Evolutionary conservation across 1,284 basidiomycete genomes (phyloP).

Genomic region (Cryptococcus maquisensis): DNA sequence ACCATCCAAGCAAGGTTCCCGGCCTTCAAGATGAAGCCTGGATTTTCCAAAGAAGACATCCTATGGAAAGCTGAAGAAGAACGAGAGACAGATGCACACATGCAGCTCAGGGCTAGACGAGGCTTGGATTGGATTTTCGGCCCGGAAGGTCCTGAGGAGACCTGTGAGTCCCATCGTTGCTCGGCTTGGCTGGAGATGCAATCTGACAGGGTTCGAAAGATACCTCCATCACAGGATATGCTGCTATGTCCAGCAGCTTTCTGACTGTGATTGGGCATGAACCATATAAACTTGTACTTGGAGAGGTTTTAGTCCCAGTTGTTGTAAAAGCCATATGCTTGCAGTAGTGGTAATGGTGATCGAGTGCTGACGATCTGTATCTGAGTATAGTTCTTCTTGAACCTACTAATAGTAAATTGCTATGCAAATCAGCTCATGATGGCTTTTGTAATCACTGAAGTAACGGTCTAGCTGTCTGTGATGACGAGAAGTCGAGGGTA

Average conservation of each 20-base stretch:
- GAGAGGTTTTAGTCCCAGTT: slow-evolving; percentile 49
- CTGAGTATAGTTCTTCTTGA: no score
- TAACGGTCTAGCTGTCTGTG: no score
- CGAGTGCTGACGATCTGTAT: no score
- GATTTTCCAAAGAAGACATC: slow-evolving; percentile 67
- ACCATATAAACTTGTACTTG: slow-evolving; percentile 42
- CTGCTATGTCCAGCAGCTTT: slow-evolving; percentile 47
- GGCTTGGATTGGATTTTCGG: slow-evolving; percentile 65
- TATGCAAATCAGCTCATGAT: no score
- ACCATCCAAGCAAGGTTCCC: slow-evolving; percentile 61
- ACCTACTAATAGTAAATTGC: no score
- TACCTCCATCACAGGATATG: slow-evolving; percentile 51
- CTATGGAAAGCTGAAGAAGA: slow-evolving; percentile 63
- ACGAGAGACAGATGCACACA: slow-evolving; percentile 61
- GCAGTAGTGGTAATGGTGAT: no score
- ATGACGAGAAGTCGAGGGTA: no score
- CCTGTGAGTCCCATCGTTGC: slow-evolving; percentile 54
- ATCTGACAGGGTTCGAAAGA: slow-evolving; percentile 19
- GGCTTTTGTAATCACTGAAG: no score
- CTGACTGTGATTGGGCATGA: slow-evolving; percentile 44
- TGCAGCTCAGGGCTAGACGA: slow-evolving; percentile 55
- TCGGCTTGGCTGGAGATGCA: neutral
- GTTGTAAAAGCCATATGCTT: slow-evolving; percentile 40
- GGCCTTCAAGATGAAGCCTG: slow-evolving; percentile 59
- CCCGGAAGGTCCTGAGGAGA: slow-evolving; percentile 48